phyloP scores from a whole-genome alignment of 164 flowering plant genomes.

The Sedum album region DNA sequence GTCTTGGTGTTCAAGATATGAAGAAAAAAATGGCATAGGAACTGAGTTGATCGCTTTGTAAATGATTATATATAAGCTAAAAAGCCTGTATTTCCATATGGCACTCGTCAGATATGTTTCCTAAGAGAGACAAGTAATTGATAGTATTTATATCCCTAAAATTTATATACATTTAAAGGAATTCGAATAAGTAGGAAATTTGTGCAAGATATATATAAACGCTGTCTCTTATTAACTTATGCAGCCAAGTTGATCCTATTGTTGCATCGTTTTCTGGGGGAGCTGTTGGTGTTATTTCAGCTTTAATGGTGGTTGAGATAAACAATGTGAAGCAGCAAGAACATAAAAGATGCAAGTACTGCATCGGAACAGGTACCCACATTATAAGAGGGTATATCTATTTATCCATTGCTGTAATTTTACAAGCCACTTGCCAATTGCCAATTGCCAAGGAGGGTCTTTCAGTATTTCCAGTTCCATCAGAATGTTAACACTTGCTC shows the following conservation, averaged over 20 bases:
- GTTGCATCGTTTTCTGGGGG: conserved; percentile 99
- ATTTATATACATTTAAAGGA: too few species aligned
- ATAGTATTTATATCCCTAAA: too few species aligned
- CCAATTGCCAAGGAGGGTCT: background rate
- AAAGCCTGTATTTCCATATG: too few species aligned
- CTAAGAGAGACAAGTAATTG: too few species aligned
- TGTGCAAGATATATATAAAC: background rate
- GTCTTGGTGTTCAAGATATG: too few species aligned
- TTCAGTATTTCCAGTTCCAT: conserved; percentile 6
- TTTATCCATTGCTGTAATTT: background rate
- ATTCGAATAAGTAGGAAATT: background rate
- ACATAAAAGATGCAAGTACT: conserved; percentile 92
- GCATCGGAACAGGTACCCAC: conserved; percentile 82
- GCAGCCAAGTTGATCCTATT: conserved; percentile 95
- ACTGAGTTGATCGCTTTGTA: too few species aligned
- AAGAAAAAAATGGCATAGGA: too few species aligned
- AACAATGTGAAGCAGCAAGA: conserved; percentile 98
- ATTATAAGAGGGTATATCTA: background rate
- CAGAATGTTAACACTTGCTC: too few species aligned
- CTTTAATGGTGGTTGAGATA: conserved; percentile 92
- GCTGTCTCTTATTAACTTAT: conserved; percentile 14
- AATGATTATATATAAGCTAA: background rate
- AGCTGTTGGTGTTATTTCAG: conserved; percentile 96
- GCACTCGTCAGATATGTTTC: too few species aligned
- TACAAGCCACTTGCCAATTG: background rate